Base-by-base conservation (phyloP, 2,329 filamentous ascomycete genomes). In the Pseudocercospora fuligena region DNA sequence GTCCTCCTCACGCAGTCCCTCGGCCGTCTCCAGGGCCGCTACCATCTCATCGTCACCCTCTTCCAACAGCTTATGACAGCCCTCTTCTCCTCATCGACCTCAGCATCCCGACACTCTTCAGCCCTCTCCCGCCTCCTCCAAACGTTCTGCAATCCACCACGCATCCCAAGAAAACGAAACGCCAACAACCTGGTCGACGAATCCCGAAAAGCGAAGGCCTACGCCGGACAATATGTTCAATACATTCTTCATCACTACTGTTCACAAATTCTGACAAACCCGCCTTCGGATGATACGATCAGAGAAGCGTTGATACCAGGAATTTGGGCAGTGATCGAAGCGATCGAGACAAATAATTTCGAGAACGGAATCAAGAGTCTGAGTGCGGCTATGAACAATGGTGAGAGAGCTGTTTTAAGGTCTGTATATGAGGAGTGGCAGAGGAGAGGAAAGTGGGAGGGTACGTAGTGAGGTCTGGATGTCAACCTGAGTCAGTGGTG, bases 131-230 rank as follows among this genome's bases (percentile, higher is more conserved):
- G 86, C 9, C 78, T 89, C 8, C 81, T 90, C 23, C 84, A 84
- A n/a, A 84, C 86, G 0, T 82, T 90, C 60, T 88, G 86, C 78
- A 86, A 87, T 61, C 88, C 88, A 0, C 87, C 87, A 0, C 83
- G 86, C 14, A 80, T 81, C 7, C 78, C 79, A 65, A 68, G 62
- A 33, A 51, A 27, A 23, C 19, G 70, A 56, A 76, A 74, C 12
- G 68, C 72, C 6, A 67, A 72, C 11, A 80, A 79, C 0, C 82
- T 90, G 27, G 85, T 84, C 27, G 88, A 90, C 68, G 84, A 86
- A 65, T 85, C 86, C 12, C 87, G 87, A 71, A 86, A 85, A 64
- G 86, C 87, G 7, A 84, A 86, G 69, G 83, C 84, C 31, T 83
- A 86, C 63, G 84, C 86, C 0, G 86, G 86, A 0, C 83, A 87